A percentile compares a stretch with the other conserved stretches of the same genome.
Evolutionary conservation across 2,329 filamentous ascomycete species (phyloP).

Genomic region (Exophiala bonariae): DNA sequence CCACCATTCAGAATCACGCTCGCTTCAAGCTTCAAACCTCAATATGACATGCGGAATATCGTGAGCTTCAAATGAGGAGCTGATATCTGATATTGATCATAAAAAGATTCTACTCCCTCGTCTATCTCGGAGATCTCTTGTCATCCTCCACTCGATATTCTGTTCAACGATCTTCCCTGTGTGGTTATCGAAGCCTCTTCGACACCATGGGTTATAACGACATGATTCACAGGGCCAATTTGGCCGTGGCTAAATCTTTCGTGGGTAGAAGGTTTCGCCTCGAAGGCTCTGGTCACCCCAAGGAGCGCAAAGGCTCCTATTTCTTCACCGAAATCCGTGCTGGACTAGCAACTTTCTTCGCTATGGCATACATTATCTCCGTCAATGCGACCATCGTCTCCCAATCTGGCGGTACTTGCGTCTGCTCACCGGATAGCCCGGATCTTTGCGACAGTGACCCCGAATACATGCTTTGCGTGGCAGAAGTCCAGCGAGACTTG

Average conservation of each 20-base stretch:
- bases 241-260: conserved; percentile 61
- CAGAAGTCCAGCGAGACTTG: conserved; percentile 70
- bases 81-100: not conserved
- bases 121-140: not conserved
- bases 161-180: no score
- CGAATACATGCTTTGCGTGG: conserved; percentile 46
- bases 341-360: conserved; percentile 75
- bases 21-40: no score
- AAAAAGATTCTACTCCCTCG: not conserved
- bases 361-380: conserved; percentile 80
- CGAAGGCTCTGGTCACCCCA: conserved; percentile 75
- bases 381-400: conserved; percentile 70
- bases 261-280: conserved; percentile 76
- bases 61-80: no score
- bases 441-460: conserved; percentile 50
- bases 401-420: conserved; percentile 72
- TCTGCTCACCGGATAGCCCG: conserved; percentile 56
- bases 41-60: no score
- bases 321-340: conserved; percentile 85
- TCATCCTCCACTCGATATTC: not conserved
- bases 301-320: conserved; percentile 70
- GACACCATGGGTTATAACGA: conserved; percentile 13
- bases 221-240: conserved; percentile 51
- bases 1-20: not conserved
- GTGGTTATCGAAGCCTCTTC: not conserved